phyloP scores from a whole-genome alignment of 352 stramenopile species.

The Globisporangium middletonii region DNA sequence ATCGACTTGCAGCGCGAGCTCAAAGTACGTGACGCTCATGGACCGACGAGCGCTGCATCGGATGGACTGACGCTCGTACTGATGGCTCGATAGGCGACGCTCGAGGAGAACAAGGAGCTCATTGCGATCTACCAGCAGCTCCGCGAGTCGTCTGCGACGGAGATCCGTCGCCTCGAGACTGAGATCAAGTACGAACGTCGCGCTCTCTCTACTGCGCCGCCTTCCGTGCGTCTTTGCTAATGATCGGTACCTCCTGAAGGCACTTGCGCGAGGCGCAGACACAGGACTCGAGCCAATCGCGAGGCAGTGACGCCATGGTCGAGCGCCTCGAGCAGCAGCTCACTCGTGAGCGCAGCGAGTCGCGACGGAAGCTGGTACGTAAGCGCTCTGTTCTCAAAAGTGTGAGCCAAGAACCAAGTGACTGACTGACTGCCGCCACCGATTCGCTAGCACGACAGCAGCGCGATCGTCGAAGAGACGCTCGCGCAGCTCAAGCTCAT shows the following conservation, averaged over 20 bases:
- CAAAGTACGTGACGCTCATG: conserved; percentile 13
- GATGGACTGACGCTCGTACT: background rate
- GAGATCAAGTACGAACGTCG: conserved; percentile 42
- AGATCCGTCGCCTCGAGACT: conserved; percentile 37
- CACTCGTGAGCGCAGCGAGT: conserved; percentile 34
- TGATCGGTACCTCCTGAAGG: background rate
- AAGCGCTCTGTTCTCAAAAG: background rate
- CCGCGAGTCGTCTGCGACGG: conserved; percentile 41
- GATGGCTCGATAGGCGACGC: conserved; percentile 28
- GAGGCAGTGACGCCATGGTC: background rate
- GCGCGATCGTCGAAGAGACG: conserved; percentile 41
- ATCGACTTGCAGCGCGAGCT: conserved; percentile 49
- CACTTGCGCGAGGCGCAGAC: too few relatives aligned
- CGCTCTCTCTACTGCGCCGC: too few relatives aligned
- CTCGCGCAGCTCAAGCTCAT: conserved; percentile 50
- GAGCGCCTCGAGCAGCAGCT: conserved; percentile 10
- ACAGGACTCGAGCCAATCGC: too few relatives aligned
- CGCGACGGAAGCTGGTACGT: conserved; percentile 29
- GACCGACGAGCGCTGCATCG: background rate
- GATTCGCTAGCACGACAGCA: conserved; percentile 39
- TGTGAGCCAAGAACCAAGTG: too few relatives aligned
- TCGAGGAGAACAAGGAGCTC: conserved; percentile 71
- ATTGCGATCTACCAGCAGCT: conserved; percentile 69
- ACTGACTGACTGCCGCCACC: too few relatives aligned
- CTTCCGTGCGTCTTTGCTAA: background rate